Evolutionary conservation across 2,329 filamentous ascomycete species (phyloP), one percentile per base, ranked within the genome.

Genomic region (Mollisiaceae sp.): DNA sequence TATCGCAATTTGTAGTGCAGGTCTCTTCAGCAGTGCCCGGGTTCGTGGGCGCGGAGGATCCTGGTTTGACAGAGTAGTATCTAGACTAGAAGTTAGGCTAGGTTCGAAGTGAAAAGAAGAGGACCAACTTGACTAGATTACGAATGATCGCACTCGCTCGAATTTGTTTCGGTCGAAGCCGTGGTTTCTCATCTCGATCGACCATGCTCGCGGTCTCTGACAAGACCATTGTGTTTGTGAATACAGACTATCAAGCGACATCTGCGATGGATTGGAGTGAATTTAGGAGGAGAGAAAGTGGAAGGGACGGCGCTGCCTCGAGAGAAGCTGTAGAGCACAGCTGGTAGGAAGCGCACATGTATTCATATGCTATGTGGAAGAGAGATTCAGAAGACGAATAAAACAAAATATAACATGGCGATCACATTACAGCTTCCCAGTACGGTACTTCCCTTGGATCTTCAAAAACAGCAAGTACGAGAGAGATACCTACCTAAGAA

Each of bases 71-170:
- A 47, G 47, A 52, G 22, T 52, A 52, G 22, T 52, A 52, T 32
- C 47, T 52, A 11, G 8, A n/a, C 11, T 4, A 27, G 11, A 45
- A 41, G 3, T 41, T 47, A 32, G 14, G 47, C 8, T 18, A 27
- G 47, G 4, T 6, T 18, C 18, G 4, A 52, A 24, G 24, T 32
- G 4, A 4, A 24, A 20, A 27, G 11, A 8, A 27, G 22, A 14
- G 11, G 24, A 52, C 47, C 8, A 15, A 56, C 54, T 39, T 36
- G 54, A 38, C 20, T n/a, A 56, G 9, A 38, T 38, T 56, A 12
- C 54, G 54, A 20, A 56, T 20, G 20, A 56, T 38, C 2, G 54
- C 27, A 56, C 27, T n/a, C 20, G 54, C 36, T 14, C 54, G 54
- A 38, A 56, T 36, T 27, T 56, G 54, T 12, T 39, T 56, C 32